Base-by-base conservation (phyloP, 1,139 yeast genomes). In the Tardiomyces depauwii region DNA sequence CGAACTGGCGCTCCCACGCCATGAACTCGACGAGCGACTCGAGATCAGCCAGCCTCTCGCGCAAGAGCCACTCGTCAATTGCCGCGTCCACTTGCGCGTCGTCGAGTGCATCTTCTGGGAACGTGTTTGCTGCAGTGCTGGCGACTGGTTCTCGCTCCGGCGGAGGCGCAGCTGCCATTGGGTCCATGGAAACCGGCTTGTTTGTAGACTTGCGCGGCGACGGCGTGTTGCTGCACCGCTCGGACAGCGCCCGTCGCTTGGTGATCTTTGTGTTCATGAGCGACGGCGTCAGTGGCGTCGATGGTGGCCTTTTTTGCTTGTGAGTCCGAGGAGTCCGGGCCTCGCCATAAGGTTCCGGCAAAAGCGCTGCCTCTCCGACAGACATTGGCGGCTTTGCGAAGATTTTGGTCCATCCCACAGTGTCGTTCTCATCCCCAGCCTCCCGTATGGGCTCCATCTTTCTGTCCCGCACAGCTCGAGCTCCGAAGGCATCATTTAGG, bases 1-100 rank as follows among this genome's bases (percentile, higher is more conserved):
- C 47, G 38, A 52, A 55, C 33, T 45, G 42, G 18, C 52, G 46
- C 39, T 56, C 59, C 32, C 55, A 47, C 43, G 54, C 58, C 51
- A 56, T 44, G 43, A 55, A 56, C 39, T 53, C 53, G 7, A 54
- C 54, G 3, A 55, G 44, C 9, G 42, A 44, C 38, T 53, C 47
- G 36, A 53, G 46, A 30, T 53, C 47, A 7, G 39, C 45, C 2
- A 54, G 45, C 33, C 49, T 51, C 41, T 44, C 43, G 19, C 48
- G 51, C 11, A 49, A 44, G 6, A 54, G 42, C 54, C 53, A 51
- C 21, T 49, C 49, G 36, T 49, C 46, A 38, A 47, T 48, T 11
- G 46, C 49, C 2, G 49, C 45, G 12, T 54, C 54, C 11, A 44
- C 41, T 9, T 39, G 39, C 18, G 33, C 40, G 18, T 42, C 42